Conservation (phyloP, 805 yeast species). For the Hanseniaspora singularis region DNA sequence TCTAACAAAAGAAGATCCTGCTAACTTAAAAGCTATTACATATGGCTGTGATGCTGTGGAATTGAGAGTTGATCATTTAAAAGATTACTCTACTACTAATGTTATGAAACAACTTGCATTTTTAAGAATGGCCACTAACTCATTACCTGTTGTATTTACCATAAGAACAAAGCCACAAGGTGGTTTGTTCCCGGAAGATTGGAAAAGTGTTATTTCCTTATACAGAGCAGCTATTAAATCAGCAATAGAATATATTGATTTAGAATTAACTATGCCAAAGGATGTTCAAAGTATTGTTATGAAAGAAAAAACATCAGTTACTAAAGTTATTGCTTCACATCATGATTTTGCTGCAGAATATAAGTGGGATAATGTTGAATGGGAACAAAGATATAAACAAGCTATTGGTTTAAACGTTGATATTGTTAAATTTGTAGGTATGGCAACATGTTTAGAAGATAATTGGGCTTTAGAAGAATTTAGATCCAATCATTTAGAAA, state of each 20-base stretch:
- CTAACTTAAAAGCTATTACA: constrained; percentile 40
- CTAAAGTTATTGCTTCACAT: constrained; percentile 71
- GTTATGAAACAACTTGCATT: constrained; percentile 64
- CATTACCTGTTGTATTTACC: constrained; percentile 73
- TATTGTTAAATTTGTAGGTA: constrained; percentile 71
- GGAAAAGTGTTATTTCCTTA: constrained; percentile 38
- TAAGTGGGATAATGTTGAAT: constrained; percentile 58
- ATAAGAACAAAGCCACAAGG: constrained; percentile 71
- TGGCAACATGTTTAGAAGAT: constrained; percentile 52
- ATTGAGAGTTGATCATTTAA: constrained; percentile 62
- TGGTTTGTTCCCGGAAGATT: constrained; percentile 61
- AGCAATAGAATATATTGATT: constrained; percentile 71
- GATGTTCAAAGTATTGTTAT: constrained; percentile 42
- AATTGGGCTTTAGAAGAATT: constrained; percentile 62
- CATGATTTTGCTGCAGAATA: constrained; percentile 57
- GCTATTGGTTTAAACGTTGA: constrained; percentile 60
- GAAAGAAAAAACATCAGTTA: constrained; percentile 38
- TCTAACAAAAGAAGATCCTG: constrained; percentile 33
- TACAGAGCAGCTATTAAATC: constrained; percentile 53
- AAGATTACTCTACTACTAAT: constrained; percentile 38
- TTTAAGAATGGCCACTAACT: constrained; percentile 47
- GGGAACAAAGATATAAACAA: constrained; percentile 60
- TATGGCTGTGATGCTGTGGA: constrained; percentile 76
- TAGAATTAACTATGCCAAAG: constrained; percentile 61
- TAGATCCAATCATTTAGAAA: constrained; percentile 38